Base-by-base conservation (phyloP, 2,329 filamentous ascomycete genomes). In the Didymella exigua region DNA sequence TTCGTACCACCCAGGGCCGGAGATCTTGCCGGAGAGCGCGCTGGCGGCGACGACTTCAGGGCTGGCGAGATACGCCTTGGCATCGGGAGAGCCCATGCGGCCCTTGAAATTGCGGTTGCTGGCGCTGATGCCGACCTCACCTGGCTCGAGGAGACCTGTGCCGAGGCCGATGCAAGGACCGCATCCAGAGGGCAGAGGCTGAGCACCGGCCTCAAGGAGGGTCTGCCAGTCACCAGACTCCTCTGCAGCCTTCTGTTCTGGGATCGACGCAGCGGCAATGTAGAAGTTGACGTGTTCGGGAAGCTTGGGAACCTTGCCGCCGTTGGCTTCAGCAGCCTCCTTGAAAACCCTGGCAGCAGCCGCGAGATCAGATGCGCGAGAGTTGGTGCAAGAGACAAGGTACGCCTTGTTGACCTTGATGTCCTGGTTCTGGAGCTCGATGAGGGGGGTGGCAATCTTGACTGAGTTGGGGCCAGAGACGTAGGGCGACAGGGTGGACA, bases 31-130 rank as follows among this genome's bases (percentile, higher is more conserved):
- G 14, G 80, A 79, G 41, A 97, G 77, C 2, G 93, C 93, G 66
- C 90, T 96, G 7, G 95, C 93, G 4, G 93, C 93, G 0, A 98
- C 93, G 2, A 96, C 88, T 69, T 97, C 93, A 0, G 95, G 93
- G 62, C 89, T 93, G 5, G 88, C 89, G 0, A 97, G 86, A 72
- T 96, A 97, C 0, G 91, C 91, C 68, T 91, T 87, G 0, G 91
- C 90, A 5, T 90, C 85, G 2, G 84, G 86, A 13, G 84, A 88
- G 3, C 93, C 93, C 90, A 97, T 96, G 2, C 93, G 86, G 0
- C 92, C 93, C 75, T 93, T 92, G 81, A 93, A 97, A 75, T 96
- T 96, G 10, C 93, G 82, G 79, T 97, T 97, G 46, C 82, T 87
- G 0, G 91, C 90, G 57, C 83, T 87, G 63, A 97, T 93, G 19